A percentile compares a stretch with the other conserved stretches of the same genome.
phyloP scores from a whole-genome alignment of 192 early-diverging fungal genomes.

The Rhizophagus prolifer region DNA sequence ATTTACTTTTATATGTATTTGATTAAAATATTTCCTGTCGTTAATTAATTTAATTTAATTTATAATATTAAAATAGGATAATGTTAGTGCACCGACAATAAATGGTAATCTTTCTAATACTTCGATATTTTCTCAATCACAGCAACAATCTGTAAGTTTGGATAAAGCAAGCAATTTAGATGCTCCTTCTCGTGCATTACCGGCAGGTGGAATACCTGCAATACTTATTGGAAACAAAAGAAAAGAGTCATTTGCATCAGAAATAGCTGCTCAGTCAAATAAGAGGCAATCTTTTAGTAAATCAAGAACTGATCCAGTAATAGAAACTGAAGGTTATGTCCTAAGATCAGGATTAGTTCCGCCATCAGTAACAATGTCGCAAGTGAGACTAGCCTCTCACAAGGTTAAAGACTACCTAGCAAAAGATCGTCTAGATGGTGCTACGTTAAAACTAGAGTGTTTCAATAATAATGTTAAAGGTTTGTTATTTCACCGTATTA shows the following conservation, averaged over 20 bases:
- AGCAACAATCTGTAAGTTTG: neutral
- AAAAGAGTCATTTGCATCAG: slow-evolving; percentile 35
- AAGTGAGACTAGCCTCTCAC: slow-evolving; percentile 48
- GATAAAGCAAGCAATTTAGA: slow-evolving; percentile 33
- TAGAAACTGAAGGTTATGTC: slow-evolving; percentile 25
- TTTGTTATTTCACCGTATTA: neutral
- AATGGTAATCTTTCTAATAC: neutral
- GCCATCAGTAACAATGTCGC: slow-evolving; percentile 42
- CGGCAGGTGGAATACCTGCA: slow-evolving; percentile 41
- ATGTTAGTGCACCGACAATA: neutral
- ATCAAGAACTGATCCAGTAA: slow-evolving; percentile 22
- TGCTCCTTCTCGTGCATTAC: slow-evolving; percentile 37
- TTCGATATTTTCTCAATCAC: neutral
- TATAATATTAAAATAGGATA: neutral
- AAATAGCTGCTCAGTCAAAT: slow-evolving; percentile 17
- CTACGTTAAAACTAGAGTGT: slow-evolving; percentile 34
- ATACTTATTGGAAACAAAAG: slow-evolving; percentile 50
- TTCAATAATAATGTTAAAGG: slow-evolving; percentile 35
- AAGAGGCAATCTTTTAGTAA: slow-evolving; percentile 31
- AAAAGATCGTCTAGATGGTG: neutral
- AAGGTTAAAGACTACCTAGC: slow-evolving; percentile 35
- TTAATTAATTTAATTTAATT: neutral
- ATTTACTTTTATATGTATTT: neutral
- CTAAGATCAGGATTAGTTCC: slow-evolving; percentile 41
- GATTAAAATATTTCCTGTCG: neutral